Evolutionary conservation across 805 yeast genomes (phyloP), one percentile per base, ranked within the genome.

Genomic region (Spathaspora boniae): DNA sequence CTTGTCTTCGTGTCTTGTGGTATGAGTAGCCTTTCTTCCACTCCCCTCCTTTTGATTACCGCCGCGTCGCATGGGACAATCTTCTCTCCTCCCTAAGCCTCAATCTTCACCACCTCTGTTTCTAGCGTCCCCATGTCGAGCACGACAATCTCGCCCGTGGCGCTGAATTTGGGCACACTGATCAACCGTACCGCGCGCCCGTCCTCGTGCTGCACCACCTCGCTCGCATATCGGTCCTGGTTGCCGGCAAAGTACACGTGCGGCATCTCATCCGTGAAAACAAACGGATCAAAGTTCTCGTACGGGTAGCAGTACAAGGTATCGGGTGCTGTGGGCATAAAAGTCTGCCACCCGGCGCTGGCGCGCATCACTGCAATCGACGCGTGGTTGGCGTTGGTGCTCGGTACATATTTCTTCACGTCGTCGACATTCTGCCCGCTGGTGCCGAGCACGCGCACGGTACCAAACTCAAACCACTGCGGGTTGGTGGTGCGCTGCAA

Each of bases 281-380:
- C 66, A 56, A 91, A 87, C 3, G 98, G 98, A 56, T 93, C 98
- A 2, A 53, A 49, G 17, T 78, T 76, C 8, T 73, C 72, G 50
- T 71, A 89, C 1, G 98, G 97, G 48, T 86, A 88, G 45, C 95
- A 80, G 72, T 89, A 83, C 28, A 93, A 61, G 0, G 98, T 93
- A 51, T 93, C 98, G 0, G 98, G 98, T 1, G 96, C 95, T 0
- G 97, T 88, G 2, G 98, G 98, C 1, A 86, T 80, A 16, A 86
- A 67, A 51, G 86, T 86, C 50, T 88, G 91, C 95, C 96, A 89
- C 30, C 65, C 61, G 24, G 93, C 52, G 0, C 86, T 82, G 11
- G 78, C 68, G 46, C 80, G 84, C 64, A 91, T 69, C 15, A 62
- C 47, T 12, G 38, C 17, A 7, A 50, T 53, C 1, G 52, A 51